Evolutionary conservation across 441 rosid genomes (phyloP).

Genomic region (Breynia disticha): DNA sequence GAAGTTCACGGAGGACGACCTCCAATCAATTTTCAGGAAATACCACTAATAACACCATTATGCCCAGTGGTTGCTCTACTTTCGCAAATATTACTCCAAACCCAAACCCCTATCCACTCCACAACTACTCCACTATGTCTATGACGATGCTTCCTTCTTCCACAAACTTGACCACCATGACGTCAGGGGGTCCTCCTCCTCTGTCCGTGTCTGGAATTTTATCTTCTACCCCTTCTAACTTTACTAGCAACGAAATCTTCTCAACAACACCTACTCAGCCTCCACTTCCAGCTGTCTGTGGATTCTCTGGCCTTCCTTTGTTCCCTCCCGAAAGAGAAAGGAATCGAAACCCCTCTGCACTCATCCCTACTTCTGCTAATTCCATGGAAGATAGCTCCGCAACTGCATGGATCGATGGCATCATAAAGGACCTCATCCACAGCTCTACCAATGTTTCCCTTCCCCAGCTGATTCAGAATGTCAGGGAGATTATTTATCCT

Average conservation of each 20-base stretch:
- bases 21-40: no score
- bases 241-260: slow-evolving; percentile 20
- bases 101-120: slow-evolving; percentile 7
- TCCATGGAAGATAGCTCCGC: slow-evolving; percentile 42
- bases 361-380: neutral
- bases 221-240: slow-evolving; percentile 23
- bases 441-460: slow-evolving; percentile 65
- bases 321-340: slow-evolving; percentile 55
- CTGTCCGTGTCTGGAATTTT: slow-evolving; percentile 23
- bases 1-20: slow-evolving; percentile 36
- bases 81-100: slow-evolving; percentile 5
- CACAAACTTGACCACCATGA: slow-evolving; percentile 34
- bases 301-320: slow-evolving; percentile 84
- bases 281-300: slow-evolving; percentile 70
- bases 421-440: slow-evolving; percentile 76
- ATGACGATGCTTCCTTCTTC: slow-evolving; percentile 26
- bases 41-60: neutral
- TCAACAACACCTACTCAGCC: slow-evolving; percentile 15
- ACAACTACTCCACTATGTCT: slow-evolving; percentile 49
- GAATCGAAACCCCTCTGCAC: slow-evolving; percentile 7
- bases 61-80: slow-evolving; percentile 1
- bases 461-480: slow-evolving; percentile 92
- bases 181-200: slow-evolving; percentile 32
- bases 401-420: slow-evolving; percentile 80
- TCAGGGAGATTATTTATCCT: slow-evolving; percentile 83